A percentile compares a stretch with the other conserved stretches of the same genome.
Evolutionary conservation across 345 rosid species (phyloP).

Genomic region (Hevea brasiliensis): DNA sequence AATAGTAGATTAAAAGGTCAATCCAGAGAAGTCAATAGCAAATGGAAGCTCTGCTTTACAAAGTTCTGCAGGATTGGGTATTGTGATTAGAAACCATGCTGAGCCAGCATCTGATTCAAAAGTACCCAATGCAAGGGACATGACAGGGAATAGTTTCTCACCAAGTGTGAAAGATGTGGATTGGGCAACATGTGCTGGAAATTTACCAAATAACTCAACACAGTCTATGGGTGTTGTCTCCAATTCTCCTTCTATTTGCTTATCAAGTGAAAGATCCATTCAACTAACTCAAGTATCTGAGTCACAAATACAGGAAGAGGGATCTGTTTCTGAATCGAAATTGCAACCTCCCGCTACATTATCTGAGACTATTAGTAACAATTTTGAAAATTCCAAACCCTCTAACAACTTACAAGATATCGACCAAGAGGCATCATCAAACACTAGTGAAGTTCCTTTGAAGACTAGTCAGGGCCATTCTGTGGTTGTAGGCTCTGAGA

Average conservation of each 20-base stretch:
- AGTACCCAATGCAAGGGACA: slow-evolving; percentile 27
- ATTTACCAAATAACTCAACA: slow-evolving; percentile 20
- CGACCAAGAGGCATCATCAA: slow-evolving; percentile 21
- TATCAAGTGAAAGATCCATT: slow-evolving; percentile 26
- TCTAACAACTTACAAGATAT: slow-evolving; percentile 21
- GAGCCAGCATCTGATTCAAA: slow-evolving; percentile 36
- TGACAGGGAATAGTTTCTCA: slow-evolving; percentile 21
- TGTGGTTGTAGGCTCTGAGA: slow-evolving; percentile 20
- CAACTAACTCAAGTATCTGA: slow-evolving; percentile 32
- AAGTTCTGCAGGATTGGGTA: slow-evolving; percentile 33
- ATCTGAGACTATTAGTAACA: slow-evolving; percentile 16
- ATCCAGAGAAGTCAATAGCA: slow-evolving; percentile 44
- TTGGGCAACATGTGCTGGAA: slow-evolving; percentile 29
- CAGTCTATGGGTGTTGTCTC: slow-evolving; percentile 22
- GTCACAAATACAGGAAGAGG: slow-evolving; percentile 24
- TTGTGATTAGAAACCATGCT: slow-evolving; percentile 20
- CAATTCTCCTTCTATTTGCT: slow-evolving; percentile 28
- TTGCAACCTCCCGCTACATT: slow-evolving; percentile 23
- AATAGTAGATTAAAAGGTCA: slow-evolving; percentile 38
- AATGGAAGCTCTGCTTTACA: slow-evolving; percentile 42
- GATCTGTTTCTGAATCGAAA: slow-evolving; percentile 23
- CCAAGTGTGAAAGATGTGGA: slow-evolving; percentile 26
- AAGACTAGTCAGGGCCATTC: slow-evolving; percentile 15
- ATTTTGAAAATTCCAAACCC: slow-evolving; percentile 25
- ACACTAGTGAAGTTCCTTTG: slow-evolving; percentile 30